These are phyloP conservation scores for Suillus placidus DNA, from an alignment of 768 basidiomycete species.

Conservation along the genomic window DNA sequence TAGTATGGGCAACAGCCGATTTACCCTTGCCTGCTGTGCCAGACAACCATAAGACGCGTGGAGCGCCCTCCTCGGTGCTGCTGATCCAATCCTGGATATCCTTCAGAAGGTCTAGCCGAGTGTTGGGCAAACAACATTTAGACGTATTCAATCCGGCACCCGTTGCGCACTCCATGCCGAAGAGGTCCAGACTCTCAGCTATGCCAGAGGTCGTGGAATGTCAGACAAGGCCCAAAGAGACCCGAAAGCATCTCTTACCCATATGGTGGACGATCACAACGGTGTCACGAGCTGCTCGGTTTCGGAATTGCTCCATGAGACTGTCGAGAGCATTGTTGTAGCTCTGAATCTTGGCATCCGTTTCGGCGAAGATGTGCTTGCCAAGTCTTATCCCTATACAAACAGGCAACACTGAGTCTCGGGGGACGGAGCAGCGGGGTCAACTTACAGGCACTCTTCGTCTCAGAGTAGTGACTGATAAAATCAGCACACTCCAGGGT, in stretches of 20 bases:
- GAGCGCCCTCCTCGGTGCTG: neutral
- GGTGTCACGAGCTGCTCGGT: neutral
- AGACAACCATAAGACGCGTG: conserved; percentile 16
- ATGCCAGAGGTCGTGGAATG: neutral
- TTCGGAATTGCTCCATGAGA: conserved; percentile 10
- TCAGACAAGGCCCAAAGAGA: neutral
- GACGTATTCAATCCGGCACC: neutral
- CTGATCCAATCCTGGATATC: conserved; percentile 22
- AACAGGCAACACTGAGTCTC: too few species aligned
- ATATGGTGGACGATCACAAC: neutral
- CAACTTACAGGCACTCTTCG: conserved; percentile 25
- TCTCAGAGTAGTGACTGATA: conserved; percentile 29
- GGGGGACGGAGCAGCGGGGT: too few species aligned
- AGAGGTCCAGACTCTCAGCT: neutral
- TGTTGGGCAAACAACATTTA: conserved; percentile 18
- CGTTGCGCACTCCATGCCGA: neutral
- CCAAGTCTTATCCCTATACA: too few species aligned
- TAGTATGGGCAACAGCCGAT: conserved; percentile 22
- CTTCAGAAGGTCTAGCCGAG: conserved; percentile 14
- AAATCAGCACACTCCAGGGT: conserved; percentile 31
- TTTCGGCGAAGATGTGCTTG: conserved; percentile 1
- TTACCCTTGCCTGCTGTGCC: conserved; percentile 24
- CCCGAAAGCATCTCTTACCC: neutral
- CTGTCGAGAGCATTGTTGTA: conserved; percentile 4
- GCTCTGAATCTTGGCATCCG: neutral